Conservation (phyloP, 2,329 filamentous ascomycete genomes). For the Sordariomycetes sp. region DNA sequence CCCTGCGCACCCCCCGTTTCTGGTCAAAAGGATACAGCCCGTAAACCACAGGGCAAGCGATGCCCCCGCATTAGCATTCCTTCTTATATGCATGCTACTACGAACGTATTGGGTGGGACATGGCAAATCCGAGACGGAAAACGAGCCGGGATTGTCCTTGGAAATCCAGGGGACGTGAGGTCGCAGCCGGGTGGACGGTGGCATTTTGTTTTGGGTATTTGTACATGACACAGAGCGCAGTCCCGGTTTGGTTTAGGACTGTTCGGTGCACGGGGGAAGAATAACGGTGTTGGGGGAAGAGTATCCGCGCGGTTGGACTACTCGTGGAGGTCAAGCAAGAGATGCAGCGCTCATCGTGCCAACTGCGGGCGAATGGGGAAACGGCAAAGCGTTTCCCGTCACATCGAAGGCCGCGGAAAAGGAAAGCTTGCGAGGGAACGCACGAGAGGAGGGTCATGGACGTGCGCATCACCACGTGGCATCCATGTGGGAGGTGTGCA, state of each 20-base stretch:
- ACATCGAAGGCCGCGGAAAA: not conserved
- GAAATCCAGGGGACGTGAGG: not conserved
- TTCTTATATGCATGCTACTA: not conserved
- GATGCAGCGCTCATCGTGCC: too few species aligned
- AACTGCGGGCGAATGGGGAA: not conserved
- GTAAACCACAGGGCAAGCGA: not conserved
- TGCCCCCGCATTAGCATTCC: not conserved
- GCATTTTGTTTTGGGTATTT: too few species aligned
- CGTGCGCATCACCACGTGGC: not conserved
- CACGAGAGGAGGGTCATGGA: not conserved
- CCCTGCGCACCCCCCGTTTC: too few species aligned
- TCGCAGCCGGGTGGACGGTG: not conserved
- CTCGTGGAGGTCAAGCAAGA: too few species aligned
- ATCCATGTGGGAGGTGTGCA: not conserved
- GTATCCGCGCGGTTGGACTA: too few species aligned
- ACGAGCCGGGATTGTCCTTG: not conserved
- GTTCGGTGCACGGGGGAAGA: too few species aligned
- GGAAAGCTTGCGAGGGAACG: not conserved
- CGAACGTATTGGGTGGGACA: too few species aligned
- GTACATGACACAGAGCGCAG: too few species aligned
- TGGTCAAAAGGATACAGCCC: not conserved
- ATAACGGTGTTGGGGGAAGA: too few species aligned
- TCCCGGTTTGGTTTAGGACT: too few species aligned
- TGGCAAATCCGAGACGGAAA: conserved; percentile 1
- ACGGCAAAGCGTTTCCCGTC: not conserved